Evolutionary conservation across 352 stramenopile genomes (phyloP).

Genomic region (Globisporangium abappressorium): DNA sequence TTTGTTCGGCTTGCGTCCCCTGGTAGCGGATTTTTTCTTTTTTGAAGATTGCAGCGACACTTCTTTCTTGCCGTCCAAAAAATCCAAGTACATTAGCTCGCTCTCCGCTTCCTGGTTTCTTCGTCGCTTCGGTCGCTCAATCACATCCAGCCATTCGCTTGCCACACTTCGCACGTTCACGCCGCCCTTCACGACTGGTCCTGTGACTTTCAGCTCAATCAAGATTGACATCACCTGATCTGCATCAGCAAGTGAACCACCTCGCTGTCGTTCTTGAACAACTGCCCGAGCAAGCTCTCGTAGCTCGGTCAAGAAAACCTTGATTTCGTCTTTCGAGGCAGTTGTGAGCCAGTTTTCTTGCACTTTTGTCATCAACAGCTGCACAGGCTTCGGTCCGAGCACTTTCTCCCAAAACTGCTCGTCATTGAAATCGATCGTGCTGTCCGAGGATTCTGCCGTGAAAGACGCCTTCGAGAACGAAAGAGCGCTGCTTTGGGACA

Average conservation of each 20-base stretch:
- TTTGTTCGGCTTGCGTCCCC: constrained; percentile 41
- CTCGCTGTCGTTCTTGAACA: constrained; percentile 83
- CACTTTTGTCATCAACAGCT: constrained; percentile 87
- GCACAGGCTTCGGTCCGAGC: constrained; percentile 78
- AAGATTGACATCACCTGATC: constrained; percentile 86
- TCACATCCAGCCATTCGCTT: constrained; percentile 82
- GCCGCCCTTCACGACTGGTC: constrained; percentile 62
- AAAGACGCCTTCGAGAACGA: constrained; percentile 90
- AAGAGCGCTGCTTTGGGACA: constrained; percentile 58
- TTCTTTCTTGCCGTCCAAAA: constrained; percentile 73
- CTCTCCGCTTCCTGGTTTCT: constrained; percentile 82
- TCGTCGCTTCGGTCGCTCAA: constrained; percentile 83
- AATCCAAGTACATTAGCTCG: constrained; percentile 85
- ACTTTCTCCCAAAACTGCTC: constrained; percentile 92
- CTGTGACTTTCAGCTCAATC: constrained; percentile 87
- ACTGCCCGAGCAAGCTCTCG: constrained; percentile 74
- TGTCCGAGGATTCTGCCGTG: constrained; percentile 83
- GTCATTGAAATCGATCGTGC: constrained; percentile 88
- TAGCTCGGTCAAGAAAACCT: constrained; percentile 75
- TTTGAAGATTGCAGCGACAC: constrained; percentile 28
- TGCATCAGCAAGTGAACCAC: constrained; percentile 74
- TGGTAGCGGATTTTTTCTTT: constrained; percentile 28
- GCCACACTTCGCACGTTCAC: constrained; percentile 78
- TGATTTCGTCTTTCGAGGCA: constrained; percentile 78
- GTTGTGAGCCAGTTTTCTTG: constrained; percentile 77